A percentile compares a stretch with the other conserved stretches of the same genome.
These are phyloP conservation scores for Phytophthora idaei DNA, from an alignment of 352 stramenopile species.

Conservation along the genomic window DNA sequence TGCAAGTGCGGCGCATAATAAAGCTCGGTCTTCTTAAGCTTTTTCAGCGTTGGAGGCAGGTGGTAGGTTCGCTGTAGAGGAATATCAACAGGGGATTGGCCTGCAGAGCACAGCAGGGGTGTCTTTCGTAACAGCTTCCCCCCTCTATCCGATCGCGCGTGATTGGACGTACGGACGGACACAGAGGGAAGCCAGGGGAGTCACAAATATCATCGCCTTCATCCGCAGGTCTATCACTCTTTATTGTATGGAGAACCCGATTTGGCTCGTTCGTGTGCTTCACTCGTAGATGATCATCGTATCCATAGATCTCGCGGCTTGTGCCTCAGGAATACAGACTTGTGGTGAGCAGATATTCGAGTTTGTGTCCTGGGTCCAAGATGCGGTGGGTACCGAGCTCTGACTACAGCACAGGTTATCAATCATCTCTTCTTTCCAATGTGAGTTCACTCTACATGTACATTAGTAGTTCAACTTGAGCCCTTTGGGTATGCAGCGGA, in stretches of 20 bases:
- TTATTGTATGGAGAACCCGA: constrained; percentile 11
- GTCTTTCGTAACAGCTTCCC: constrained; percentile 31
- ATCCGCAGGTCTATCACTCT: constrained; percentile 24
- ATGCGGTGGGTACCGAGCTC: too few species aligned
- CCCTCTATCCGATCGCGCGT: neutral
- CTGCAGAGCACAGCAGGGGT: constrained; percentile 29
- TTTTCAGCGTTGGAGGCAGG: constrained; percentile 34
- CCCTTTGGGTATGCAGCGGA: too few species aligned
- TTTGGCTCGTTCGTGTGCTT: constrained; percentile 9
- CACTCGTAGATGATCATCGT: too few species aligned
- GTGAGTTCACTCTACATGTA: too few species aligned
- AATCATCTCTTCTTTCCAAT: too few species aligned
- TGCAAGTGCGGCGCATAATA: constrained; percentile 70
- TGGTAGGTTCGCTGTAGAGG: constrained; percentile 34
- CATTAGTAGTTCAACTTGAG: too few species aligned
- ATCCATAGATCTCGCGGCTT: too few species aligned
- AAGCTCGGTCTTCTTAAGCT: constrained; percentile 82
- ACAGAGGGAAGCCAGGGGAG: constrained; percentile 9
- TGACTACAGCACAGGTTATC: too few species aligned
- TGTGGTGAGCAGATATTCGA: too few species aligned
- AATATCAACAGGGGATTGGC: constrained; percentile 26
- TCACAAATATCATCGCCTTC: constrained; percentile 44
- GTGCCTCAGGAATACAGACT: too few species aligned
- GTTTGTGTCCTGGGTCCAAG: too few species aligned
- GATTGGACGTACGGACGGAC: constrained; percentile 4